Conservation (phyloP, 805 yeast species). For the Cephaloascus albidus region DNA sequence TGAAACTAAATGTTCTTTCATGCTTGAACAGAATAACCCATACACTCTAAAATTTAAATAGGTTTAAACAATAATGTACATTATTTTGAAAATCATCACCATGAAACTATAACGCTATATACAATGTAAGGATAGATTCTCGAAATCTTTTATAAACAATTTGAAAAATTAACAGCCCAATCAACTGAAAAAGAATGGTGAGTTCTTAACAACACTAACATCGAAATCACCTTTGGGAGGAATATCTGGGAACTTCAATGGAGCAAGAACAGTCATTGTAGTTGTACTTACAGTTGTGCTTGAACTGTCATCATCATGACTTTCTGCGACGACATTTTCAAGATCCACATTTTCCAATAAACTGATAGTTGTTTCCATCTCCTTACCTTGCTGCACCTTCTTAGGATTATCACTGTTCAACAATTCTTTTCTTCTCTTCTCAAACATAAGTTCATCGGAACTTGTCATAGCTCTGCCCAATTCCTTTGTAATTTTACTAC, state of each 20-base stretch:
- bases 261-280: constrained; percentile 45
- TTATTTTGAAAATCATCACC: too few relatives aligned
- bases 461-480: constrained; percentile 50
- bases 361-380: constrained; percentile 64
- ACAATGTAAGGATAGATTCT: too few relatives aligned
- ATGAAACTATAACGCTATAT: too few relatives aligned
- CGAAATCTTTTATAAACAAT: too few relatives aligned
- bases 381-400: constrained; percentile 36
- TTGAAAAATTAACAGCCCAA: too few relatives aligned
- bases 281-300: constrained; percentile 8
- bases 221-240: constrained; percentile 83
- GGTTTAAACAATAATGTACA: too few relatives aligned
- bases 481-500: constrained; percentile 36
- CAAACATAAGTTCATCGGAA: constrained; percentile 67
- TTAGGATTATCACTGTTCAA: constrained; percentile 43
- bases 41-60: too few relatives aligned
- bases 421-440: constrained; percentile 49
- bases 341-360: constrained; percentile 29
- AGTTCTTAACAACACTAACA: constrained; percentile 58
- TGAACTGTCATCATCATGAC: constrained; percentile 1
- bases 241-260: constrained; percentile 59
- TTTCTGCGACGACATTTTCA: constrained; percentile 10
- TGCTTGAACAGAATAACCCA: too few relatives aligned
- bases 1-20: too few relatives aligned
- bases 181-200: constrained; percentile 66